Base-by-base conservation (phyloP, 2,329 filamentous ascomycete species). In the Aaosphaeria pasadenensis region DNA sequence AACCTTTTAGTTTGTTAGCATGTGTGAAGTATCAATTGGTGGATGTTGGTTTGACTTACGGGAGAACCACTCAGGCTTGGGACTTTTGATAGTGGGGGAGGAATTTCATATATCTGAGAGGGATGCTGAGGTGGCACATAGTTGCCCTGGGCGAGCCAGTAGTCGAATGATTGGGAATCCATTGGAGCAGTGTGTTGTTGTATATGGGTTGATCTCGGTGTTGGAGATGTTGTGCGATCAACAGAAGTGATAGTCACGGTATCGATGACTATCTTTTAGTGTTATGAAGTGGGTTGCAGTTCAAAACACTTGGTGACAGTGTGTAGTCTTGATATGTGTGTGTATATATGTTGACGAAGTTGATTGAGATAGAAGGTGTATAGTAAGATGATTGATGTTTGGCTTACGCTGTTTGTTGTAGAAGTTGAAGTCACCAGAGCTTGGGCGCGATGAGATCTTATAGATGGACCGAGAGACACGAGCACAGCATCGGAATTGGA, bases 61-160 rank as follows among this genome's bases (percentile, higher is more conserved):
- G 69, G 69, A 41, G 69, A 72, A 32, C 62, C 67, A 45, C 62
- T 70, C 32, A 71, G 56, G 48, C 69, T 72, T 3, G 69, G 64
- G 24, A 70, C 63, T 54, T 68, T 69, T 17, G 66, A 58, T 5
- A 69, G 56, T 46, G 69, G 66, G 6, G 63, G 62, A 6, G 64
- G 59, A 39, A 68, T 48, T 33, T 71, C 64, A 36, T 66, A 70
- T 41, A 69, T 51, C 13, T 55, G 54, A 6, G 59, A 59, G 43
- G 67, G 64, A 35, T 70, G 62, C 17, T 24, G 17, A 28, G 63
- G 52, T 6, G 65, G 60, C 45, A 65, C 51, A 45, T 66, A 69
- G 47, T 59, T 61, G 46, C 59, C 58, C 49, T 69, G 67, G n/a
- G 58, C 58, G 52, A 67, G 54, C 67, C 67, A 71, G 45, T 69